Evolutionary conservation across 2,329 filamentous ascomycete species (phyloP), one percentile per base, ranked within the genome.

Genomic region (Keithomyces neogunnii): DNA sequence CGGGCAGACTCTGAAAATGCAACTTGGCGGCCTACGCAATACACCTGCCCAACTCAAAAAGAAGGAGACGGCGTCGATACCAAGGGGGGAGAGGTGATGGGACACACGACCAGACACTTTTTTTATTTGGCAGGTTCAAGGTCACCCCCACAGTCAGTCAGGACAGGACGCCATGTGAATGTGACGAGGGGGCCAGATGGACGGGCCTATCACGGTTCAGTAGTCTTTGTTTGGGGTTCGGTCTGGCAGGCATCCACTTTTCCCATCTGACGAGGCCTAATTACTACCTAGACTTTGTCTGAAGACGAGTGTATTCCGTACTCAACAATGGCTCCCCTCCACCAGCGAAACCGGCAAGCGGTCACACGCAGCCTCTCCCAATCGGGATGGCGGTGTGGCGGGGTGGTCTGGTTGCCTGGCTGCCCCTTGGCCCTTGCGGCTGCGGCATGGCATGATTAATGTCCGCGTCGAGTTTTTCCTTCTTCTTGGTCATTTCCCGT

Each of bases 321-420:
- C 40, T 44, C 40, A 44, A 44, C 40, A 44, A 44, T 44, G 28
- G 30, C 9, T 44, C 40, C 40, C 1, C 31, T 32, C 19, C 32
- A 43, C 36, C 29, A 5, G 30, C 49, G 36, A 46, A 28, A 51
- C 43, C 19, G 38, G 49, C 30, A 51, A 45, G 50, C 45, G 39
- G 45, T 51, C 50, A 51, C 45, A 28, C 32, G 45, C 31, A 43
- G 32, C 6, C 30, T 45, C 26, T 38, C 50, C 32, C 31, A 35
- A 48, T 47, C 36, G 7, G 50, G 50, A 51, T 44, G 38, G 50
- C 50, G 50, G 50, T 51, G 45, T 47, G 28, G 19, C 10, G 26
- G 13, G 9, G 29, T 44, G 26, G 19, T 19, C 19, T 19, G 19
- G 1, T 19, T 5, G 7, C 6, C 5, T 30, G 5, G 10, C 28